phyloP scores from a whole-genome alignment of 257 asterid genomes.

The Paraleonurus japonicus region DNA sequence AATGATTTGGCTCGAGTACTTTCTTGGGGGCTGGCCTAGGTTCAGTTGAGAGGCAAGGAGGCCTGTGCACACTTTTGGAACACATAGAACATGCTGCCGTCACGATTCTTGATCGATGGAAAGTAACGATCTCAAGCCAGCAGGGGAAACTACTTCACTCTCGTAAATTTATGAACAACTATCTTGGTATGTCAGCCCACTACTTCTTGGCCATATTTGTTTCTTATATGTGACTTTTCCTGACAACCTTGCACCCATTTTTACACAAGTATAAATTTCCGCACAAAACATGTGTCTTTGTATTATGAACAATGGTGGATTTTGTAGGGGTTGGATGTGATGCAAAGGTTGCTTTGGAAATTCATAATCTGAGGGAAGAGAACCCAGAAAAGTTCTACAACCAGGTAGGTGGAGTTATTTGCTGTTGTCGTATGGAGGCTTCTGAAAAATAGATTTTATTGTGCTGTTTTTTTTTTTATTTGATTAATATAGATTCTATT shows the following conservation, averaged over 20 bases:
- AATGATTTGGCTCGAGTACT: slow-evolving; percentile 98
- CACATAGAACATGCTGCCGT: slow-evolving; percentile 97
- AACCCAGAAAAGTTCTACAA: slow-evolving; percentile 98
- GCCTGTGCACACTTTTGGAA: slow-evolving; percentile 78
- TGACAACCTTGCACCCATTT: slow-evolving; percentile 17
- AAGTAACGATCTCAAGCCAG: slow-evolving; percentile 66
- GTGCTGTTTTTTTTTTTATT: not conserved
- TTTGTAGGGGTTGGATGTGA: slow-evolving; percentile 96
- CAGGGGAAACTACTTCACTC: slow-evolving; percentile 63
- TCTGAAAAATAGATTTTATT: not conserved
- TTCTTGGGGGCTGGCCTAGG: slow-evolving; percentile 97
- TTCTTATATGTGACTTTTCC: slow-evolving; percentile 9
- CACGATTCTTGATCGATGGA: slow-evolving; percentile 97
- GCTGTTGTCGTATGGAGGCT: slow-evolving; percentile 3
- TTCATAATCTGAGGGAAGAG: slow-evolving; percentile 96
- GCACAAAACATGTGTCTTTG: not conserved
- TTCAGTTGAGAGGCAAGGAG: slow-evolving; percentile 98
- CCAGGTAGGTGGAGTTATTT: slow-evolving; percentile 55
- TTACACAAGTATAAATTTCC: not conserved
- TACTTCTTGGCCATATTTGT: slow-evolving; percentile 14
- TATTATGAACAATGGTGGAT: slow-evolving; percentile 17
- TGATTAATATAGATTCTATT: not conserved
- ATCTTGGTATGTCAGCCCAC: slow-evolving; percentile 65
- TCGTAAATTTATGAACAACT: slow-evolving; percentile 84
- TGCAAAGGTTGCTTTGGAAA: slow-evolving; percentile 98